Percentiles rank a stretch among this genome's conserved stretches.
phyloP scores from a whole-genome alignment of 2,329 filamentous ascomycete species.

The Neocatenulostroma microsporum region DNA sequence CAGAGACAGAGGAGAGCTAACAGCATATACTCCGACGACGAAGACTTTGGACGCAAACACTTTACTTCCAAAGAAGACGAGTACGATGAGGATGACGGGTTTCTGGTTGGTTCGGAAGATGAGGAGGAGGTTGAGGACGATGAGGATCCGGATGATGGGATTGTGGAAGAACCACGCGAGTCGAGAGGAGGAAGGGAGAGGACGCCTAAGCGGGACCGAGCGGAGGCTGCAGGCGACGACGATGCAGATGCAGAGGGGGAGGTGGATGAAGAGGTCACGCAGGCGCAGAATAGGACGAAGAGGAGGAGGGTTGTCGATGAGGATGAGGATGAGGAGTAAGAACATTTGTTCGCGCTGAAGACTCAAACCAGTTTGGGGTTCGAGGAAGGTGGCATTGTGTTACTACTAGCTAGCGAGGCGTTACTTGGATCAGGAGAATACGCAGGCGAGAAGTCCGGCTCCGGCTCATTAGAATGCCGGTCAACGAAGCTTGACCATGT shows the following conservation, averaged over 20 bases:
- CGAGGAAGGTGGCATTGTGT: no score
- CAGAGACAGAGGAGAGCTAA: constrained; percentile 26
- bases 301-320: constrained; percentile 40
- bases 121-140: constrained; percentile 47
- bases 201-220: constrained; percentile 34
- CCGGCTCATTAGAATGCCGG: no score
- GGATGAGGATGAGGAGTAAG: constrained; percentile 39
- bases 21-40: constrained; percentile 59
- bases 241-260: constrained; percentile 21
- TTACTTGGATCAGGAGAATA: no score
- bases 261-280: constrained; percentile 34
- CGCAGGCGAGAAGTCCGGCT: no score
- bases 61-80: constrained; percentile 59
- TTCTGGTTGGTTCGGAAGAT: constrained; percentile 67
- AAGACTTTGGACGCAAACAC: constrained; percentile 63
- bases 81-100: constrained; percentile 73
- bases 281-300: constrained; percentile 32
- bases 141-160: constrained; percentile 34
- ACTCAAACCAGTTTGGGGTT: no score
- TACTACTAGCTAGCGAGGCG: no score
- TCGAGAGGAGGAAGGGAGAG: constrained; percentile 16
- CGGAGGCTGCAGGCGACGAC: constrained; percentile 26
- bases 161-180: constrained; percentile 27
- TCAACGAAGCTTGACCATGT: no score
- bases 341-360: no score